Conservation (phyloP, 371 early-diverging fungal species). For the Nosema granulosis region DNA sequence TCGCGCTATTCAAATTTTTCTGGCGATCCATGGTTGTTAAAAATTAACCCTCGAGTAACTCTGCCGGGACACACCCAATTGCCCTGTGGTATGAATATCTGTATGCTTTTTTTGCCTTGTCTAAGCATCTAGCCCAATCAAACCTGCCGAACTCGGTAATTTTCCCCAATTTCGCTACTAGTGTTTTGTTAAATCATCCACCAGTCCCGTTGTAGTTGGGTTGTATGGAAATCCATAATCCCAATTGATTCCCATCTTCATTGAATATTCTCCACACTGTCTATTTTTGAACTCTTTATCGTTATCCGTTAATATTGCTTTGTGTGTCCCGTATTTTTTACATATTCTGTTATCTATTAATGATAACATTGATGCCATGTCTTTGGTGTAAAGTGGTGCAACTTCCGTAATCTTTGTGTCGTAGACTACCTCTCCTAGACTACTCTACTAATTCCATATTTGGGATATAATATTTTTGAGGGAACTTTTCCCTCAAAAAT, state of each 20-base stretch:
- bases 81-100: slow-evolving; percentile 16
- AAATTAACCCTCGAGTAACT: not conserved
- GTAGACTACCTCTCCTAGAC: too few relatives aligned
- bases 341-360: not conserved
- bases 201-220: slow-evolving; percentile 15
- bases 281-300: slow-evolving; percentile 33
- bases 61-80: slow-evolving; percentile 13
- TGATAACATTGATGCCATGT: not conserved
- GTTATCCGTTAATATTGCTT: slow-evolving; percentile 19
- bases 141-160: slow-evolving; percentile 12
- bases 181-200: slow-evolving; percentile 29
- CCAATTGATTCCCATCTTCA: not conserved
- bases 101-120: not conserved
- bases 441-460: too few relatives aligned
- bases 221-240: slow-evolving; percentile 18
- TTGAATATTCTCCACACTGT: not conserved
- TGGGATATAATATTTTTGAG: too few relatives aligned
- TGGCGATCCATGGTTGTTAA: not conserved
- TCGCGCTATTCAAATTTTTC: too few relatives aligned
- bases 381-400: slow-evolving; percentile 18
- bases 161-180: slow-evolving; percentile 20
- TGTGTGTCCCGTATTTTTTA: slow-evolving; percentile 15
- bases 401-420: not conserved
- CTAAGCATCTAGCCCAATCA: slow-evolving; percentile 18
- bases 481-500: too few relatives aligned